Base-by-base conservation (phyloP, 1,284 basidiomycete species). In the Wolfiporia cocos region DNA sequence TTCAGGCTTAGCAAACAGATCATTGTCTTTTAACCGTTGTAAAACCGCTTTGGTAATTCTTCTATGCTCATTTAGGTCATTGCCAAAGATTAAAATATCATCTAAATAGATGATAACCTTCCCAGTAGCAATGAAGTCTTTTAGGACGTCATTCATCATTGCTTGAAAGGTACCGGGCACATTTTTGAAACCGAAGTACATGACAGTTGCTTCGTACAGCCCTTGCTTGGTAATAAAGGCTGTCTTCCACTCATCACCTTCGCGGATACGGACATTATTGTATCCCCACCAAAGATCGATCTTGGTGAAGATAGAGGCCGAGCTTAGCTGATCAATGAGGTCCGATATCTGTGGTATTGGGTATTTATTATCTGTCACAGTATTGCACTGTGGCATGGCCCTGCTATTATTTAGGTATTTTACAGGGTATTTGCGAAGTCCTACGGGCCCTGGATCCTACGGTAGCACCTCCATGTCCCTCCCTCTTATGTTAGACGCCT, bases 111-210 rank as follows among this genome's bases (percentile, higher is more conserved):
- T 41, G 1, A 54, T 30, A 0, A 61, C 32, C 12, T 26, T 37
- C 37, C 49, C 49, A 5, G 37, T 17, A 3, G 38, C 20, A 14
- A 55, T 46, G 2, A 59, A 21, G 21, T 62, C 58, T 10, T 20
- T 1, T 34, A 63, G 56, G 3, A 61, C 21, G 4, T 41, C 29
- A 34, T 43, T 40, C 38, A 48, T 48, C 37, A 38, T 38, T 19
- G 34, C 31, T n/a, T 67, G 65, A 48, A 65, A 66, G 2, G 51
- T 43, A 2, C 59, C 54, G 2, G 63, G 65, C 0, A 61, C 60
- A 40, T 66, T 67, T 32, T 56, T 58, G 10, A 66, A 46, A 0
- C 65, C 63, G 39, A 64, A 63, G 1, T 58, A 61, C 62, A 66
- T 57, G 29, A 65, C 59, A 1, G 41, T 22, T 33, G 42, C 61